Evolutionary conservation across 139 green algal species (phyloP).

Genomic region (Trebouxia sp.): DNA sequence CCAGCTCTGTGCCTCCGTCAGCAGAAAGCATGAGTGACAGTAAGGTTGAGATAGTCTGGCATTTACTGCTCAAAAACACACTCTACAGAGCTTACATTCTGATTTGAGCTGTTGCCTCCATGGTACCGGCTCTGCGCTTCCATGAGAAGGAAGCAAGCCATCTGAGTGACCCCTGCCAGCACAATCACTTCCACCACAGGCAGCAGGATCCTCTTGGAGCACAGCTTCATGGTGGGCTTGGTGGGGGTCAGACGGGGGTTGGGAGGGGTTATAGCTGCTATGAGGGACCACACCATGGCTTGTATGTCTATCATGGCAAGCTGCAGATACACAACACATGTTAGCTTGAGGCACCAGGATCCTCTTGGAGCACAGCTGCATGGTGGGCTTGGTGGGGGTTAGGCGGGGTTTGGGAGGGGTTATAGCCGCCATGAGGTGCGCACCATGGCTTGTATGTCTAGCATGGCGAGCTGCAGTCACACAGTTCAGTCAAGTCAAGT

Average conservation of each 20-base stretch:
- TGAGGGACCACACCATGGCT: slow-evolving; percentile 8
- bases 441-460: slow-evolving; percentile 13
- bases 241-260: not conserved
- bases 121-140: not conserved
- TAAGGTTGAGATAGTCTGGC: too few species aligned
- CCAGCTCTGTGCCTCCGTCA: too few species aligned
- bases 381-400: not conserved
- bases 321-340: not conserved
- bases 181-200: not conserved
- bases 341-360: not conserved
- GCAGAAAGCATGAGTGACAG: too few species aligned
- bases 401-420: slow-evolving; percentile 4
- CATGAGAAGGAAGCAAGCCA: not conserved
- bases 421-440: not conserved
- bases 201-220: not conserved
- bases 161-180: not conserved
- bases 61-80: not conserved
- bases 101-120: not conserved
- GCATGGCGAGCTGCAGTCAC: not conserved
- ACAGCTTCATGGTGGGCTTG: slow-evolving; percentile 16
- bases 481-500: too few species aligned
- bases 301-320: slow-evolving; percentile 1
- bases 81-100: not conserved
- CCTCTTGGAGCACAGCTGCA: slow-evolving; percentile 18
- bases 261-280: not conserved